Percentiles rank a stretch among this genome's conserved stretches.
Conservation (phyloP, 345 rosid genomes). For the Murraya koenigii region DNA sequence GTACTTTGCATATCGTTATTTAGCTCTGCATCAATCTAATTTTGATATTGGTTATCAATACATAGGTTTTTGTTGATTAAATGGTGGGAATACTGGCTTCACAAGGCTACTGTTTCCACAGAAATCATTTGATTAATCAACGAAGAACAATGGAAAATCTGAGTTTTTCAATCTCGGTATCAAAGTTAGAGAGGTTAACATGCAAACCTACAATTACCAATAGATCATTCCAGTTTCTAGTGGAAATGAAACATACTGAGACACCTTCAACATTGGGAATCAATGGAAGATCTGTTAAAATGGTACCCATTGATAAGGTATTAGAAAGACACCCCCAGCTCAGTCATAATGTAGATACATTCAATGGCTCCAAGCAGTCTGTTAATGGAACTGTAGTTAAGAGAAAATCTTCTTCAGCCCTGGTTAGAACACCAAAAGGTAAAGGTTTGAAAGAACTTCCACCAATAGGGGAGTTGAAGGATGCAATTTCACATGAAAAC, state of each 20-base stretch:
- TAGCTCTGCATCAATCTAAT: neutral
- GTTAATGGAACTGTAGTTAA: constrained; percentile 62
- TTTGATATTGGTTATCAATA: neutral
- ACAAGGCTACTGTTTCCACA: constrained; percentile 50
- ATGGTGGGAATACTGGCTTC: constrained; percentile 85
- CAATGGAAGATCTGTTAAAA: constrained; percentile 62
- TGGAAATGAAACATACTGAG: constrained; percentile 58
- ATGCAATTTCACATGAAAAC: constrained; percentile 77
- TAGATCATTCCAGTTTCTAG: constrained; percentile 36
- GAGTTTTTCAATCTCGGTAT: constrained; percentile 51
- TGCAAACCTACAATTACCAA: constrained; percentile 7
- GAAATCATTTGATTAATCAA: constrained; percentile 26
- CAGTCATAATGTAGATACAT: constrained; percentile 37
- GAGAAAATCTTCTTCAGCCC: constrained; percentile 38
- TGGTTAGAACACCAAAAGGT: constrained; percentile 37
- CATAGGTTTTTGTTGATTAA: constrained; percentile 29
- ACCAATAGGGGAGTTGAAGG: constrained; percentile 55
- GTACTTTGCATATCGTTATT: neutral
- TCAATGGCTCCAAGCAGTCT: constrained; percentile 52
- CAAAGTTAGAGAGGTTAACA: constrained; percentile 38
- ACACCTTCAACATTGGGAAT: constrained; percentile 46
- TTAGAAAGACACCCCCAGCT: constrained; percentile 40
- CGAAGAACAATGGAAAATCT: constrained; percentile 40
- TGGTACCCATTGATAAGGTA: constrained; percentile 80
- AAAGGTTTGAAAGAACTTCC: constrained; percentile 48